These are phyloP conservation scores for Eucalyptus regnans DNA, from an alignment of 345 rosid species.

Conservation along the genomic window DNA sequence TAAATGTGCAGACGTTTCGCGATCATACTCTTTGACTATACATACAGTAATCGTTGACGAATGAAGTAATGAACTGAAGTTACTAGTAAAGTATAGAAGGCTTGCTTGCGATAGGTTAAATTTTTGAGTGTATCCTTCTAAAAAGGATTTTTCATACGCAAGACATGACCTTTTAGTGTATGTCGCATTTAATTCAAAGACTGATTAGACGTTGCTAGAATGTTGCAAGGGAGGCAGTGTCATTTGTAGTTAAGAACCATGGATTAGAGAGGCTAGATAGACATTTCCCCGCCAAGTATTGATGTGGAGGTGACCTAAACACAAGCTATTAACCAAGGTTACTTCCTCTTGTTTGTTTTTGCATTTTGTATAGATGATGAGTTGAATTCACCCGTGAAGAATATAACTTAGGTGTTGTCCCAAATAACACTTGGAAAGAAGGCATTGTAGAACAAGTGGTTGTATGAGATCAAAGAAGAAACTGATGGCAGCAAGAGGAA, in stretches of 20 bases:
- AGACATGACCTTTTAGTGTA: not conserved
- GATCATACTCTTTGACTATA: not conserved
- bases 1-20: not conserved
- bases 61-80: not conserved
- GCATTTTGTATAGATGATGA: not conserved
- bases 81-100: not conserved
- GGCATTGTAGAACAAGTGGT: not conserved
- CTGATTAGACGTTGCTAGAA: not conserved
- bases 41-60: not conserved
- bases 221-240: not conserved
- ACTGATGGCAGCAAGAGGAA: not conserved
- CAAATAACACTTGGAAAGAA: not conserved
- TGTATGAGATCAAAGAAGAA: not conserved
- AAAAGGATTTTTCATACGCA: not conserved
- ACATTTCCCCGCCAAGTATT: not conserved
- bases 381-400: not conserved
- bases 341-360: not conserved
- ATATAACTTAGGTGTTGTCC: not conserved
- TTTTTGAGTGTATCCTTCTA: not conserved
- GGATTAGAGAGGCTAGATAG: not conserved
- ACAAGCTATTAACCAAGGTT: not conserved
- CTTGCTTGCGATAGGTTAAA: not conserved
- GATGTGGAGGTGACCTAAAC: not conserved
- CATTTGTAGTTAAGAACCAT: not conserved
- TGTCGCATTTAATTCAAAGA: not conserved